These are phyloP conservation scores for Bondarzewia mesenterica DNA, from an alignment of 1,284 basidiomycete genomes.

Conservation along the genomic window DNA sequence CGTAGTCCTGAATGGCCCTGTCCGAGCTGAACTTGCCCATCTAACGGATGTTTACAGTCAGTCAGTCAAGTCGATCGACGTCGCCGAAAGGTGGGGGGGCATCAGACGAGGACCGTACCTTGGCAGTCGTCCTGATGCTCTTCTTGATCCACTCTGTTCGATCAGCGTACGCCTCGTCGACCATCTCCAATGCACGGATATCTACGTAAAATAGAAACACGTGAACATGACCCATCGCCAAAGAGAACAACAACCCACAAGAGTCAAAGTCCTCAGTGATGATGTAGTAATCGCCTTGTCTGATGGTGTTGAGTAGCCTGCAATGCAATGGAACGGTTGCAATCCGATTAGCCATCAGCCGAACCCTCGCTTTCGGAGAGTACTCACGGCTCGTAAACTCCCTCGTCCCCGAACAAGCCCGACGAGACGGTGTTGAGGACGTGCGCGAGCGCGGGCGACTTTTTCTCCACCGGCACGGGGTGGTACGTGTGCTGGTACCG, in stretches of 20 bases:
- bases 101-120: conserved; percentile 33
- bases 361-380: conserved; percentile 8
- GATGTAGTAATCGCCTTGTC: conserved; percentile 75
- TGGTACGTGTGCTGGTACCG: conserved; percentile 81
- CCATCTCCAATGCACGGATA: conserved; percentile 74
- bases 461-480: conserved; percentile 70
- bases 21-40: conserved; percentile 96
- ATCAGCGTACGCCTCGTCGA: conserved; percentile 80
- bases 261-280: conserved; percentile 89
- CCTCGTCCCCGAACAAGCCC: conserved; percentile 71
- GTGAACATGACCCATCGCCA: not conserved
- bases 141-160: conserved; percentile 86
- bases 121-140: conserved; percentile 77
- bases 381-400: conserved; percentile 71
- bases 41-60: conserved; percentile 32
- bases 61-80: not conserved
- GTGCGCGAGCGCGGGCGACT: conserved; percentile 70
- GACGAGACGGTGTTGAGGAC: conserved; percentile 67
- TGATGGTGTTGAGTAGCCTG: conserved; percentile 65
- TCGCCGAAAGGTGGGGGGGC: conserved; percentile 4
- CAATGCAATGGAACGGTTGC: no score
- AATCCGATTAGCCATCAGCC: conserved; percentile 14
- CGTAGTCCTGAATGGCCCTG: conserved; percentile 84
- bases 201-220: conserved; percentile 31
- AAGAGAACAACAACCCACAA: conserved; percentile 38